phyloP scores from a whole-genome alignment of 73 alveolate genomes.

The Blepharisma japonicum region DNA sequence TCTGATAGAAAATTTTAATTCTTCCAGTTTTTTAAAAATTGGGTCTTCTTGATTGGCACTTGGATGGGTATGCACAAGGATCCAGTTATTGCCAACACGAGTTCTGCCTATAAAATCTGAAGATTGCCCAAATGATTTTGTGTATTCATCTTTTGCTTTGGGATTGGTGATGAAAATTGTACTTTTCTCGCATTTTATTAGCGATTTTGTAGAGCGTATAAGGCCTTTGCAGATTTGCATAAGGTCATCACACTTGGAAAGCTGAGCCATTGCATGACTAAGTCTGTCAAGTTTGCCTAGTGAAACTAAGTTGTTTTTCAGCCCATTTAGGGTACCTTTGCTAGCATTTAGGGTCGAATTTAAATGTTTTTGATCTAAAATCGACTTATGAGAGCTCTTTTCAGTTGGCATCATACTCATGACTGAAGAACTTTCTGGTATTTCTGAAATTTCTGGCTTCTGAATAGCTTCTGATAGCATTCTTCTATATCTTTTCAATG shows the following conservation, averaged over 20 bases:
- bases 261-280: neutral
- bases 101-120: constrained; percentile 17
- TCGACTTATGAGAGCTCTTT: too few relatives aligned
- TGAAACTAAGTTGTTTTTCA: neutral
- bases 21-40: constrained; percentile 14
- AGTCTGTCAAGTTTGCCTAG: neutral
- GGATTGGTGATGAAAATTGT: neutral
- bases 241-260: neutral
- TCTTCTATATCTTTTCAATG: constrained; percentile 59
- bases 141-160: constrained; percentile 1
- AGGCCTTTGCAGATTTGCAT: neutral
- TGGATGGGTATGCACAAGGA: constrained; percentile 16
- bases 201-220: constrained; percentile 6
- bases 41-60: constrained; percentile 25
- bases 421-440: too few relatives aligned
- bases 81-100: constrained; percentile 15
- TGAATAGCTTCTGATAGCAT: constrained; percentile 35
- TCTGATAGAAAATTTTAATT: constrained; percentile 7
- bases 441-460: neutral
- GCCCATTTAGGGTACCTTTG: neutral
- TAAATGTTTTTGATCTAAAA: too few relatives aligned
- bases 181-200: neutral
- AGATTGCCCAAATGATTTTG: neutral
- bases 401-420: too few relatives aligned
- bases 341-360: too few relatives aligned